Conservation (phyloP, 1,284 basidiomycete species). For the Anthracocystis panici-leucophaei region DNA sequence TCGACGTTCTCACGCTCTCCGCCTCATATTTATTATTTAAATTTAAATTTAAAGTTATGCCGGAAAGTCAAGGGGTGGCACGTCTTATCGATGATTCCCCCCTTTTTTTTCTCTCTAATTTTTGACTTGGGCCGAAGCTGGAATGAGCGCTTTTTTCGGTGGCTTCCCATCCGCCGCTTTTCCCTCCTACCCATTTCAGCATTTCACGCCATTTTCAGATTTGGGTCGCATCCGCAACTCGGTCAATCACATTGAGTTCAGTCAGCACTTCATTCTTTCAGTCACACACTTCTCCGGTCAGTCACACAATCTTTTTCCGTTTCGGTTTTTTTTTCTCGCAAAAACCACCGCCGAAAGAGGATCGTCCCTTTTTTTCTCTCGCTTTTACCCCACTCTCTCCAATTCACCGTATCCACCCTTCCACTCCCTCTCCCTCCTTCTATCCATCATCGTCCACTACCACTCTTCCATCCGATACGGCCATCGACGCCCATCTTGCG, state of each 20-base stretch:
- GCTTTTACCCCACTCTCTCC: conserved; percentile 2
- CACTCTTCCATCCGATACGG: not conserved
- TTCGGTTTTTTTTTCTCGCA: conserved; percentile 5
- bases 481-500: not conserved
- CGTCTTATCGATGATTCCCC: conserved; percentile 41
- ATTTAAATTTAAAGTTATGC: not conserved
- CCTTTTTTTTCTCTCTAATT: not conserved
- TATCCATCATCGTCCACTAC: conserved; percentile 3
- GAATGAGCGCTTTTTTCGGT: not conserved
- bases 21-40: not conserved
- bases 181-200: not conserved
- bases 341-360: conserved; percentile 1
- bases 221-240: conserved; percentile 5
- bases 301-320: conserved; percentile 11
- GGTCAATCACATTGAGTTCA: conserved; percentile 1
- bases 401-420: not conserved
- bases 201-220: too few species aligned
- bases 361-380: not conserved
- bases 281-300: conserved; percentile 1
- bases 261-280: not conserved
- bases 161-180: conserved; percentile 3
- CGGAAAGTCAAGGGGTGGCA: conserved; percentile 9
- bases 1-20: not conserved
- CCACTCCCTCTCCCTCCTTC: not conserved
- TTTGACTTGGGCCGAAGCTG: conserved; percentile 6